Base-by-base conservation (phyloP, 495 filamentous ascomycete genomes). In the Aspergillus ostianus region DNA sequence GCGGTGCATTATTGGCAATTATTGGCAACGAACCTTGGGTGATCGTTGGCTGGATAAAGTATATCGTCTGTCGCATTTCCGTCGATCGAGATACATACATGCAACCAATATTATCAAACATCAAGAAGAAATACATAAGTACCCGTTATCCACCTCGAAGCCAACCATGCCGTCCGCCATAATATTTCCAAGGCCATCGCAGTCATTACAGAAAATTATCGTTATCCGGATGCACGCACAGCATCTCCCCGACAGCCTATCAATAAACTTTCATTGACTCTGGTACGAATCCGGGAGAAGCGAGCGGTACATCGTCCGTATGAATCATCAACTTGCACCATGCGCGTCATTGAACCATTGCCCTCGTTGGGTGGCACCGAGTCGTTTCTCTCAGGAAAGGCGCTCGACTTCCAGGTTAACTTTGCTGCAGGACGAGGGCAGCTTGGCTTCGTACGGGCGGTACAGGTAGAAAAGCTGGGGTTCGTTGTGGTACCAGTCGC, bases 381-480 rank as follows among this genome's bases (percentile, higher is more conserved):
- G 13, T 53, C 54, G 46, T 21, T 26, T 2, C 23, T 21, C 53
- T 65, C 52, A 59, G 21, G 55, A 58, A 45, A 59, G 48, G 46
- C 69, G 67, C 20, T 71, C 65, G 23, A 65, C 47, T 59, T 69
- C 57, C 32, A 83, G 62, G 36, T 74, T 49, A 19, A 81, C 79
- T 65, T 69, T 64, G 52, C 73, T 76, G 65, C 81, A 84, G 64
- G 73, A 77, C 32, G 65, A 69, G 20, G 80, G 80, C 17, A 80
- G 65, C 0, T 59, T 47, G 18, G 69, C 20, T 13, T 68, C 18
- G 41, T 69, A 71, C 57, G 63, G 70, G 13, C 52, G 51, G 54
- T 76, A 58, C 20, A 77, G 63, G 65, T 72, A 82, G 71, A 84
- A 84, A 7, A 84, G 71, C 64, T 85, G 82, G 12, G 82, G 82